Evolutionary conservation across 106 monocot species (phyloP), one percentile per base, ranked within the genome.

Genomic region (Platanthera guangdongensis): DNA sequence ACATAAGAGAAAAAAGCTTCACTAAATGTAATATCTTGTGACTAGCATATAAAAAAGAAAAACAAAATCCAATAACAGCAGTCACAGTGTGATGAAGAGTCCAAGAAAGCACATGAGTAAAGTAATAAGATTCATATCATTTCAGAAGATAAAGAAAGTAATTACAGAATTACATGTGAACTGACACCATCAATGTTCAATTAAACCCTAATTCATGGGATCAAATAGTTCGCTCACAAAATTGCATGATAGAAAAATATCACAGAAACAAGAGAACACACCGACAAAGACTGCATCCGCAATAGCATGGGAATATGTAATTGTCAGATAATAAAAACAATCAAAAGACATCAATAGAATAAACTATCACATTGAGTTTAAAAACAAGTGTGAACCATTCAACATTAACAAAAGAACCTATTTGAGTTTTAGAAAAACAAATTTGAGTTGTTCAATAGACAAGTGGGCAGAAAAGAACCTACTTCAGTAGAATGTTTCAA

Each of bases 401-500:
- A 15, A 47, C 46, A 39, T 39, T 39, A 39, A 72, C 7, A 51
- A 51, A 46, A 72, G 51, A 21, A 72, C 72, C 51, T 14, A 72
- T 51, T 50, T 72, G 7, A 64, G 19, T 65, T 10, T 65, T 65
- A 32, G 11, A 9, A 69, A 69, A 13, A 39, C 3, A 47, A 18
- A 7, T 70, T 14, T 16, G 18, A 48, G 47, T 48, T 16, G 2
- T 47, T 70, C 7, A 47, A 47, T 46, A 46, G 47, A 70, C 4
- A 12, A 46, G 69, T 47, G 16, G 72, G 15, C 48, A 72, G 46
- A 72, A 51, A 46, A 72, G 51, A 21, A 72, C 72, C 51, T 11
- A 72, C 72, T 50, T 72, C 49, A 72, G 12, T 51, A 51, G 51
- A 72, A 72, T 72, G 72, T 22, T 72, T 72, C 51, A 13, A 50